Evolutionary conservation across 208 protist genomes (phyloP).

Genomic region (Herpetomonas muscarum): DNA sequence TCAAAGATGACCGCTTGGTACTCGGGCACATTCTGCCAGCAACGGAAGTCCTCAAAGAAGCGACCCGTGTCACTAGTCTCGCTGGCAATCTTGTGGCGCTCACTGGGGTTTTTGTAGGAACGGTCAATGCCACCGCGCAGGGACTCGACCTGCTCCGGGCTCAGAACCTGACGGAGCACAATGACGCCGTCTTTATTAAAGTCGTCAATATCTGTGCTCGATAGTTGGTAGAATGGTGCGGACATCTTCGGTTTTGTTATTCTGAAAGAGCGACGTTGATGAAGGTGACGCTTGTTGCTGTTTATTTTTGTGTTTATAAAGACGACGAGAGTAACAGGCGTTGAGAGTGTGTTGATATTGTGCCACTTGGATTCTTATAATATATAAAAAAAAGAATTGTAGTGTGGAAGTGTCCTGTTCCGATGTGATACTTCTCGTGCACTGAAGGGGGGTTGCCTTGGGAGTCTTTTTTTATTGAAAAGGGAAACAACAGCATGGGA

Average conservation of each 20-base stretch:
- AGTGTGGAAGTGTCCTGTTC: too few relatives aligned
- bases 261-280: not conserved
- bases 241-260: not conserved
- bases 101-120: conserved; percentile 21
- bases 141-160: conserved; percentile 21
- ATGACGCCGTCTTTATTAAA: conserved; percentile 17
- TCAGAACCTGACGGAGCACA: conserved; percentile 15
- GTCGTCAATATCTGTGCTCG: conserved; percentile 7
- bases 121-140: conserved; percentile 26
- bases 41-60: conserved; percentile 53
- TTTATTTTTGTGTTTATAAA: not conserved
- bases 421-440: too few relatives aligned
- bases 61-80: conserved; percentile 31
- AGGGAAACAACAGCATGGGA: too few relatives aligned
- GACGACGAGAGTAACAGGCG: not conserved
- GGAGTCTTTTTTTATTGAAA: too few relatives aligned
- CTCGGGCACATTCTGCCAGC: conserved; percentile 37
- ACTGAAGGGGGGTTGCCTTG: too few relatives aligned
- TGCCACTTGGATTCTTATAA: too few relatives aligned
- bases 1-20: conserved; percentile 39
- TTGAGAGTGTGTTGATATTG: too few relatives aligned
- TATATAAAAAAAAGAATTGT: too few relatives aligned
- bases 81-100: conserved; percentile 30
- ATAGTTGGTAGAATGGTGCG: conserved; percentile 1
- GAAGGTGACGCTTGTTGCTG: too few relatives aligned